Evolutionary conservation across 2,329 filamentous ascomycete species (phyloP).

Genomic region (Ceratocystis cubensis): DNA sequence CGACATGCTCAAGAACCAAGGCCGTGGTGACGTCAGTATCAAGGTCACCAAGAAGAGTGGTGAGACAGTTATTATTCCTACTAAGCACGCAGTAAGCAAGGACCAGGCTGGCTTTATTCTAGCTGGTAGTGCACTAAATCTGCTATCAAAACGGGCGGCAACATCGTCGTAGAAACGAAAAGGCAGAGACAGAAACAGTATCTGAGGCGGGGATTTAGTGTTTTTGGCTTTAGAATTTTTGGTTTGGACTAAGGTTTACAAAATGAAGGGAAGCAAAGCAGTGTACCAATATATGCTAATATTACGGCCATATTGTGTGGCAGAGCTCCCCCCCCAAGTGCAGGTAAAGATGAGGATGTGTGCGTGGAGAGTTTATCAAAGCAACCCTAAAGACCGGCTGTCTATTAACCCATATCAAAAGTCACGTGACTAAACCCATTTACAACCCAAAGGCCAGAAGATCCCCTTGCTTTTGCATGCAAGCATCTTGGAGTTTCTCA

Average conservation of each 20-base stretch:
- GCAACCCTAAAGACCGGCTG: not conserved
- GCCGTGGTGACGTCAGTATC: conserved; percentile 63
- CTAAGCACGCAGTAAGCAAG: conserved; percentile 76
- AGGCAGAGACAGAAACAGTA: not conserved
- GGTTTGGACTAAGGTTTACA: not conserved
- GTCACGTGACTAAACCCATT: not conserved
- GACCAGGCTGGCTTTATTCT: conserved; percentile 89
- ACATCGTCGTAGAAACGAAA: not conserved
- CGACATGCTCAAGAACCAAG: conserved; percentile 65
- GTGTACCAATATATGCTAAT: not conserved
- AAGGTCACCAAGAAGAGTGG: conserved; percentile 49
- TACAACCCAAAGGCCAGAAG: not conserved
- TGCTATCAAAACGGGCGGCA: conserved; percentile 52
- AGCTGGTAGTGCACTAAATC: conserved; percentile 83
- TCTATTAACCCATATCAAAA: not conserved
- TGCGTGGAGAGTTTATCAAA: too few species aligned
- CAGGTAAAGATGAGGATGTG: too few species aligned
- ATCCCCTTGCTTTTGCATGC: not conserved
- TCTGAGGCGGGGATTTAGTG: not conserved
- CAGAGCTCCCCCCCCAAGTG: not conserved
- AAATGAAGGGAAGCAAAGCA: not conserved
- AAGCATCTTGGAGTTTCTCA: conserved; percentile 5
- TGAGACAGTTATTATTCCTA: conserved; percentile 55
- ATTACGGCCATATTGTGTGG: not conserved
- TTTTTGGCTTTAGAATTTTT: not conserved